Conservation (phyloP, 2,329 filamentous ascomycete genomes). For the Didymella lethalis region DNA sequence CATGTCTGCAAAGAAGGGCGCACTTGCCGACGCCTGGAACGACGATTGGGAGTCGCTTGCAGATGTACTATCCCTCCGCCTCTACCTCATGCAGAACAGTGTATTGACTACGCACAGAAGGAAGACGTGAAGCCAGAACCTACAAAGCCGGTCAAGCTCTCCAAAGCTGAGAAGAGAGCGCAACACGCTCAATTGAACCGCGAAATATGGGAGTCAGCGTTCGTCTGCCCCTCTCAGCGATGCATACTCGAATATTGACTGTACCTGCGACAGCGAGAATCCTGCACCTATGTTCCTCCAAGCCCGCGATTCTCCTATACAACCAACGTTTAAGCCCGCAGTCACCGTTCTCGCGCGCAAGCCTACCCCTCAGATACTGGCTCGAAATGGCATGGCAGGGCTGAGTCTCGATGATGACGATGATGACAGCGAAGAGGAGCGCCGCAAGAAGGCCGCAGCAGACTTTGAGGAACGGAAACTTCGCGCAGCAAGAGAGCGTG, state of each 20-base stretch:
- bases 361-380: slow-evolving; percentile 68
- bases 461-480: slow-evolving; percentile 79
- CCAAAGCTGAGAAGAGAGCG: slow-evolving; percentile 78
- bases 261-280: slow-evolving; percentile 66
- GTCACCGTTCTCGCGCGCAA: slow-evolving; percentile 88
- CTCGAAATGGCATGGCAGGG: slow-evolving; percentile 62
- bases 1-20: slow-evolving; percentile 51
- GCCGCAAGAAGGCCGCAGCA: slow-evolving; percentile 66
- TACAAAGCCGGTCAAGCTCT: slow-evolving; percentile 59
- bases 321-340: slow-evolving; percentile 77
- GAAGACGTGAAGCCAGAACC: slow-evolving; percentile 49
- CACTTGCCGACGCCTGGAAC: slow-evolving; percentile 75
- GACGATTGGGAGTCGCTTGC: slow-evolving; percentile 87
- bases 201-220: slow-evolving; percentile 90
- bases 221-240: slow-evolving; percentile 45
- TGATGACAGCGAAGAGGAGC: slow-evolving; percentile 72
- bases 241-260: slow-evolving; percentile 26
- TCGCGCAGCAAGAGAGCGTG: slow-evolving; percentile 78
- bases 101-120: slow-evolving; percentile 42
- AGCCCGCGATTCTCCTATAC: slow-evolving; percentile 69
- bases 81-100: slow-evolving; percentile 5
- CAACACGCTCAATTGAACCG: slow-evolving; percentile 84
- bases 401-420: slow-evolving; percentile 60
- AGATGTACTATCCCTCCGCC: slow-evolving; percentile 62
- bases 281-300: slow-evolving; percentile 79